Conservation (phyloP, 202 grass and related monocot genomes). For the Panicum virgatum region DNA sequence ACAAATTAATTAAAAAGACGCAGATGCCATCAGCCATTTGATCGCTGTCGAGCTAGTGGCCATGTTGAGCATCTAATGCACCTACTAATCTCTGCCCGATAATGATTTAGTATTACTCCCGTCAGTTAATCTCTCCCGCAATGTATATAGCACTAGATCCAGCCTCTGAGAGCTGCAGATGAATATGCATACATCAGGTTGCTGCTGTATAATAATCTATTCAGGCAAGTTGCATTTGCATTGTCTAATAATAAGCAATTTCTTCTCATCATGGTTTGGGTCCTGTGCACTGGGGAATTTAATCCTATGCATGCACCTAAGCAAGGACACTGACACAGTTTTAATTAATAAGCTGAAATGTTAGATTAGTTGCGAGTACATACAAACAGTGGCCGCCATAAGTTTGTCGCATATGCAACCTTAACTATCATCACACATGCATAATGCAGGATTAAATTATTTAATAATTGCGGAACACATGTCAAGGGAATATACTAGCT, state of each 20-base stretch:
- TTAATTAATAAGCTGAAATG: neutral
- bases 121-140: neutral
- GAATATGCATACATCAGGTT: neutral
- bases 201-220: neutral
- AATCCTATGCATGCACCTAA: slow-evolving; percentile 27
- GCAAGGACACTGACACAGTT: neutral
- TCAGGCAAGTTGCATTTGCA: slow-evolving; percentile 15
- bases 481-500: slow-evolving; percentile 19
- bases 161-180: too few relatives aligned
- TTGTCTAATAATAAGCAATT: neutral
- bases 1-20: neutral
- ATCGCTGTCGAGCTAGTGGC: slow-evolving; percentile 20
- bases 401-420: slow-evolving; percentile 39
- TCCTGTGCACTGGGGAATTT: neutral
- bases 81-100: neutral
- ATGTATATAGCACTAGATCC: slow-evolving; percentile 10
- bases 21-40: neutral
- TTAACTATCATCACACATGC: slow-evolving; percentile 12
- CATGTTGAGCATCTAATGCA: slow-evolving; percentile 24
- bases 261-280: slow-evolving; percentile 5
- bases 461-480: slow-evolving; percentile 12
- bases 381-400: slow-evolving; percentile 51
- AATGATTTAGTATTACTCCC: neutral
- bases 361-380: slow-evolving; percentile 1
- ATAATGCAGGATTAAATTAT: neutral